Base-by-base conservation (phyloP, 2,329 filamentous ascomycete genomes). In the Xylaria sp. region DNA sequence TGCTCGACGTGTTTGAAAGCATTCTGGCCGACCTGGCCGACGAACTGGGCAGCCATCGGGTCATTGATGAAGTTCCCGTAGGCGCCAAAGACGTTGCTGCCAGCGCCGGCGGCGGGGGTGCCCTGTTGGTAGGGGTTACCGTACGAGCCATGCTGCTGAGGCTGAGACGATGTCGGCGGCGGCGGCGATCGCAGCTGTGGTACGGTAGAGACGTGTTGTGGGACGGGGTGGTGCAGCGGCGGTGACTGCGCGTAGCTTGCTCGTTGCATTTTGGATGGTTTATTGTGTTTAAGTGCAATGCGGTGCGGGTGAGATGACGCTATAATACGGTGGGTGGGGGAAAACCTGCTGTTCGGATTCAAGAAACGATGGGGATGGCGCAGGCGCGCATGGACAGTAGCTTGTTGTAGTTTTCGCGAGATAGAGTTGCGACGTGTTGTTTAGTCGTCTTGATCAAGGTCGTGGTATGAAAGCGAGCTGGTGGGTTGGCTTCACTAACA, bases 191-290 rank as follows among this genome's bases (percentile, higher is more conserved):
- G 91, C 80, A 99, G 90, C 83, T 98, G 96, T 53, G 96, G 96
- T 59, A 99, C 96, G 67, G 94, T 97, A 78, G 96, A 98, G 77
- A 98, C 95, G 86, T 99, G 96, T 82, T 99, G 96, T 71, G 96
- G 96, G 67, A 98, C 94, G 67, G 96, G 96, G 80, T 98, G 96
- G 82, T 98, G 96, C 75, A 98, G 90, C 73, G 95, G 94, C 79
- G 94, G 95, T 79, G 94, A 97, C 78, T 94, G 92, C 81, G 89
- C 89, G 83, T 96, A 97, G 63, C 89, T 86, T 79, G 91, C 87
- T 80, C 94, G 92, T 83, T 97, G 95, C 95, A 97, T 97, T 70
- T 79, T 87, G 80, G n/a, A 26, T n/a, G 26, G 17, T 54, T 20
- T 36, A 48, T 46, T 51, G 40, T 28, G 17, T 26, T 51, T 9